These are phyloP conservation scores for Lunularia cruciata DNA, from an alignment of 225 moss, liverwort and hornwort genomes.

Conservation along the genomic window DNA sequence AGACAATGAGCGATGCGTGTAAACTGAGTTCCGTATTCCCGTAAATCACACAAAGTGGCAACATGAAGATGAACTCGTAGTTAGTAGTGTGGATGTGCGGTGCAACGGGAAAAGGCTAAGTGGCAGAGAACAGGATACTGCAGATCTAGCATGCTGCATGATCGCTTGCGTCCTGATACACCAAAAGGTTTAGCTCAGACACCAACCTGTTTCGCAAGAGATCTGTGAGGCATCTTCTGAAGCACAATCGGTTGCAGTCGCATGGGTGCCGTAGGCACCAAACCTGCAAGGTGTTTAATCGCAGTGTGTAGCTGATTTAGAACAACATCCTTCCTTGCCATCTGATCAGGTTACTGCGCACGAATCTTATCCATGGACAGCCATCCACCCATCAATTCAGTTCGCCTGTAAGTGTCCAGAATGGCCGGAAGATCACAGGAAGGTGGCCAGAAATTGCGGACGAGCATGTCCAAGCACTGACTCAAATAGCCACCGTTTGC, in stretches of 20 bases:
- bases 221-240: constrained; percentile 78
- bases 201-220: constrained; percentile 58
- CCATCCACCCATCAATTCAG: constrained; percentile 61
- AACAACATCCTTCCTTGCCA: constrained; percentile 69
- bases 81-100: too few relatives aligned
- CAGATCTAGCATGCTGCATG: not conserved
- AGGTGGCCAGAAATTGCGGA: constrained; percentile 94
- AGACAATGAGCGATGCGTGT: too few relatives aligned
- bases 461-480: constrained; percentile 90
- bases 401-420: constrained; percentile 68
- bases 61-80: too few relatives aligned
- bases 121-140: too few relatives aligned
- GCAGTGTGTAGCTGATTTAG: constrained; percentile 71
- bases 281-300: constrained; percentile 58
- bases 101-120: too few relatives aligned
- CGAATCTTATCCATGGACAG: constrained; percentile 64
- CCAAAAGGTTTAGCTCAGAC: too few relatives aligned
- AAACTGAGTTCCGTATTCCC: too few relatives aligned
- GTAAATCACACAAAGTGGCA: too few relatives aligned
- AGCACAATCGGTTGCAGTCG: constrained; percentile 74
- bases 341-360: constrained; percentile 50
- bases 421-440: constrained; percentile 81
- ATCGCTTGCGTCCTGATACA: not conserved
- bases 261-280: constrained; percentile 77
- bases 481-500: constrained; percentile 76